phyloP scores from a whole-genome alignment of 192 early-diverging fungal species.

The Coemansia sp. region DNA sequence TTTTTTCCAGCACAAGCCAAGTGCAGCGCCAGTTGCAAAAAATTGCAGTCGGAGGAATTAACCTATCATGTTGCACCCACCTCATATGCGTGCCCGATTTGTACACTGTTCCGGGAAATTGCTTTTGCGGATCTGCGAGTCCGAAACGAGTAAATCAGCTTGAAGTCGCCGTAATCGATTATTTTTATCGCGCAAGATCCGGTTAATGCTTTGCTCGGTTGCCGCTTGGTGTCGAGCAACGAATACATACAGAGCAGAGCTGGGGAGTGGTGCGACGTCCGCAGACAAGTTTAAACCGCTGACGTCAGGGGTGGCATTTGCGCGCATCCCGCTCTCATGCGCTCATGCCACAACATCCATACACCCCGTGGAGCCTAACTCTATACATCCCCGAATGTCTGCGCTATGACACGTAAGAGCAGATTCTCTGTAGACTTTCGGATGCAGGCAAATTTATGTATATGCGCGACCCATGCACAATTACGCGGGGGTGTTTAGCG shows the following conservation, averaged over 20 bases:
- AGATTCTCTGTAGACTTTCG: background rate
- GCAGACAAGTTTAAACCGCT: too few species aligned
- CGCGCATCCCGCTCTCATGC: too few species aligned
- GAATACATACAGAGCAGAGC: too few species aligned
- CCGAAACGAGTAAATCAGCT: background rate
- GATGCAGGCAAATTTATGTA: background rate
- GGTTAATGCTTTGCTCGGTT: too few species aligned
- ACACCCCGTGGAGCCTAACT: background rate
- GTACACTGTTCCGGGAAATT: background rate
- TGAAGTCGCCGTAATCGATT: background rate
- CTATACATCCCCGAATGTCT: background rate
- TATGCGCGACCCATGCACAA: background rate
- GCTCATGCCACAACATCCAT: background rate
- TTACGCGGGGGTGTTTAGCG: background rate
- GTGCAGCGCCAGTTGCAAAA: too few species aligned
- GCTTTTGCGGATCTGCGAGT: background rate
- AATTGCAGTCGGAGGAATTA: background rate
- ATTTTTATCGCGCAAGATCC: too few species aligned
- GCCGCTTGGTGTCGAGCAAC: too few species aligned
- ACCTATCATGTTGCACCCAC: background rate
- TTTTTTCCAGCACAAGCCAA: too few species aligned
- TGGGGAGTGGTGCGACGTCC: too few species aligned
- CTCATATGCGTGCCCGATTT: background rate
- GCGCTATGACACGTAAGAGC: background rate
- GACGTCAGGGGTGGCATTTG: too few species aligned